These are phyloP conservation scores for Camptophora hylomeconis DNA, from an alignment of 2,329 filamentous ascomycete genomes.

Conservation along the genomic window DNA sequence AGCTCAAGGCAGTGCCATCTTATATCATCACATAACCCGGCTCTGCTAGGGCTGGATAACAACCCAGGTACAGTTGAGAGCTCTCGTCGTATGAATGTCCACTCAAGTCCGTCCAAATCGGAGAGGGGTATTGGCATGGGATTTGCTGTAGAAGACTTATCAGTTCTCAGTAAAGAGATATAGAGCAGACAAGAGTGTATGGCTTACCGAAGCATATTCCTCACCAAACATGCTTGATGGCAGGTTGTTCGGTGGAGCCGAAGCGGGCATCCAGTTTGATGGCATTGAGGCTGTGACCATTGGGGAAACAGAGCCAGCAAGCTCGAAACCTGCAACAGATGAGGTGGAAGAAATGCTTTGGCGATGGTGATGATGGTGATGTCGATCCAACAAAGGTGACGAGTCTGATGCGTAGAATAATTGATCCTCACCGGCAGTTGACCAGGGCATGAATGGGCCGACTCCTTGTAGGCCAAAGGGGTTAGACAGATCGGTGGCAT, in stretches of 20 bases:
- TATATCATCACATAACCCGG: conserved; percentile 25
- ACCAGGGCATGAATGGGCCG: conserved; percentile 11
- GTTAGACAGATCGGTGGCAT: conserved; percentile 3
- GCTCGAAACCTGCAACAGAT: conserved; percentile 15
- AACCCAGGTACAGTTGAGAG: conserved; percentile 22
- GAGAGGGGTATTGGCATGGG: conserved; percentile 27
- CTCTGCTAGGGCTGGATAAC: conserved; percentile 21
- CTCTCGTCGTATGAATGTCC: conserved; percentile 26
- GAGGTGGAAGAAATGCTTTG: conserved; percentile 18
- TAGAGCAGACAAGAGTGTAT: conserved; percentile 11
- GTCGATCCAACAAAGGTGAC: conserved; percentile 17
- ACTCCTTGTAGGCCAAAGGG: conserved; percentile 9
- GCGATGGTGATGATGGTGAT: conserved; percentile 15
- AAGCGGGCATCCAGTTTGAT: conserved; percentile 13
- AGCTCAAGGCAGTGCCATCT: conserved; percentile 25
- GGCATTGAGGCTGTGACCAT: conserved; percentile 13
- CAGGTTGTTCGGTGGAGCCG: conserved; percentile 15
- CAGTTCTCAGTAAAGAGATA: conserved; percentile 18
- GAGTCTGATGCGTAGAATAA: conserved; percentile 18
- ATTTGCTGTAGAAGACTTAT: conserved; percentile 22
- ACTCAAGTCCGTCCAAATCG: conserved; percentile 26
- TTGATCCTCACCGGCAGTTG: conserved; percentile 15
- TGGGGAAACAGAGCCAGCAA: conserved; percentile 13
- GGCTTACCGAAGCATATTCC: conserved; percentile 16
- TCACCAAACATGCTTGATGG: conserved; percentile 16